Percentiles rank a stretch among this genome's conserved stretches.
Conservation (phyloP, 176 grass and related monocot genomes). For the Carex parvula region DNA sequence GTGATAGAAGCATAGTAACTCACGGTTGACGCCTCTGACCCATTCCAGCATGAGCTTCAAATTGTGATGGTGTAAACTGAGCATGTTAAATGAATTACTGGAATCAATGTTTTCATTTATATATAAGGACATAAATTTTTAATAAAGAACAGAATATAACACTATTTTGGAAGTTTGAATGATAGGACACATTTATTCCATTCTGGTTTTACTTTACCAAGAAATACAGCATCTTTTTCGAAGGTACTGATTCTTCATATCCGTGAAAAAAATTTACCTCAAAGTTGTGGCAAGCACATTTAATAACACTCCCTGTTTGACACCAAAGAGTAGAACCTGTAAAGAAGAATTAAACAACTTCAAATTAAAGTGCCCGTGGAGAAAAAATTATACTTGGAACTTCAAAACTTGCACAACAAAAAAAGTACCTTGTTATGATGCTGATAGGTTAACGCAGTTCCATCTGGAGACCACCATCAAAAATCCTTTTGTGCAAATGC, state of each 20-base stretch:
- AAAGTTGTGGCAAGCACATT: slow-evolving; percentile 14
- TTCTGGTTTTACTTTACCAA: slow-evolving; percentile 29
- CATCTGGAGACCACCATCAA: slow-evolving; percentile 70
- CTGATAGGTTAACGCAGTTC: slow-evolving; percentile 59
- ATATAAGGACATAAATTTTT: not conserved
- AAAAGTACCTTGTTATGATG: slow-evolving; percentile 58
- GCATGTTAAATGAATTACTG: slow-evolving; percentile 27
- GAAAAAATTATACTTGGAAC: slow-evolving; percentile 14
- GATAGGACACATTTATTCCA: slow-evolving; percentile 39
- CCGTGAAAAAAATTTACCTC: slow-evolving; percentile 15
- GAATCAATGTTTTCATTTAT: not conserved
- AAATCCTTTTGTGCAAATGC: slow-evolving; percentile 61
- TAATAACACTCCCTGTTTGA: slow-evolving; percentile 47
- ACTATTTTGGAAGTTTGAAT: slow-evolving; percentile 26
- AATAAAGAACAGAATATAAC: slow-evolving; percentile 7
- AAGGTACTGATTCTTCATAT: not conserved
- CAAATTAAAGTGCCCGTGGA: not conserved
- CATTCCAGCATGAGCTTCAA: slow-evolving; percentile 76
- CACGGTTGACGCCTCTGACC: slow-evolving; percentile 64
- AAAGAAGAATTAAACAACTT: slow-evolving; percentile 22
- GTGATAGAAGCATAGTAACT: slow-evolving; percentile 28
- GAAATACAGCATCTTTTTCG: not conserved
- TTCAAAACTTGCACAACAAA: not conserved
- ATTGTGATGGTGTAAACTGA: slow-evolving; percentile 75
- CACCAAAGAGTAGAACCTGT: slow-evolving; percentile 53